A percentile compares a stretch with the other conserved stretches of the same genome.
phyloP scores from a whole-genome alignment of 73 alveolate species.

The Uronychia binucleata region DNA sequence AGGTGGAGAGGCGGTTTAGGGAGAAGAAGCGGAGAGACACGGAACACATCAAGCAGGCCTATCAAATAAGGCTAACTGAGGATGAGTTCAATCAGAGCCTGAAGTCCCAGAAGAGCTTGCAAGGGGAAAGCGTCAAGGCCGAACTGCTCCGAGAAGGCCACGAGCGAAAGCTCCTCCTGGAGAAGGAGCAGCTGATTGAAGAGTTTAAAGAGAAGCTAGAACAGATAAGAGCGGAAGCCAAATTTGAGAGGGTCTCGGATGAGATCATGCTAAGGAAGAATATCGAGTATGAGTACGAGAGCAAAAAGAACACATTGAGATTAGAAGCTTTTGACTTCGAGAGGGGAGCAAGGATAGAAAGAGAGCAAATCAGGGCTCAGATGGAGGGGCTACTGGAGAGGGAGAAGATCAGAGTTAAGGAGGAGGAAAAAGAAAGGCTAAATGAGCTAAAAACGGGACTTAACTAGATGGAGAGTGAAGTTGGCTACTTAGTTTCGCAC shows the following conservation, averaged over 20 bases:
- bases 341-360: not conserved
- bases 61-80: not conserved
- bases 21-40: not conserved
- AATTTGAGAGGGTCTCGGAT: not conserved
- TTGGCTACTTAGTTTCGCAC: not conserved
- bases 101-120: not conserved
- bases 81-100: not conserved
- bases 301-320: not conserved
- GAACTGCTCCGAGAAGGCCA: not conserved
- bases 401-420: slow-evolving; percentile 1
- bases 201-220: not conserved
- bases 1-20: not conserved
- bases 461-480: not conserved
- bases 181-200: not conserved
- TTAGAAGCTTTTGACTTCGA: not conserved
- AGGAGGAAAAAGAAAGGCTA: slow-evolving; percentile 4
- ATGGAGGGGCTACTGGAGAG: not conserved
- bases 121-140: not conserved
- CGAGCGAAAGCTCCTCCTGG: not conserved
- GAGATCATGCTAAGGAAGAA: not conserved
- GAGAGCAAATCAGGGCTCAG: not conserved
- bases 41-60: not conserved
- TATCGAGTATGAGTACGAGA: not conserved
- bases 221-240: not conserved
- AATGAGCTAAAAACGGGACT: not conserved